Evolutionary conservation across 306 rosid species (phyloP), one percentile per base, ranked within the genome.

Genomic region (Begonia masoniana): DNA sequence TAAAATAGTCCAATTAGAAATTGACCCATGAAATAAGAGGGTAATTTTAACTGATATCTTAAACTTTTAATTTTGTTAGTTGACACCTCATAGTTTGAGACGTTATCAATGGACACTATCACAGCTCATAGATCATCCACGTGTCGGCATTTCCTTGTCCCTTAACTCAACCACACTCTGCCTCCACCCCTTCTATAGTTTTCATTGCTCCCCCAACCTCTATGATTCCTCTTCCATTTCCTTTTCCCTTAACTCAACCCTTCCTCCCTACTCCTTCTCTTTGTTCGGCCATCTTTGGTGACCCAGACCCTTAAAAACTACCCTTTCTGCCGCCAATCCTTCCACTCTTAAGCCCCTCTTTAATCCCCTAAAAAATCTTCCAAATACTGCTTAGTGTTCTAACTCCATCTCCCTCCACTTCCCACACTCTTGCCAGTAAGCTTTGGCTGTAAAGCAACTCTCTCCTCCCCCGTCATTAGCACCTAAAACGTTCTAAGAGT

Each of bases 391-490:
- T 52, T 55, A n/a, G 56, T 10, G 60, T 69, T 8, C 15, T 51
- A 0, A 19, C 52, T 12, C 14, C 54, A 19, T 39, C 45, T 1
- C 48, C 60, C n/a, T 35, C 56, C 4, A 12, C 52, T 43, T 56
- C 79, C 1, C 60, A 57, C 69, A 56, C 87, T 10, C 80, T 83
- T 60, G 62, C 76, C 12, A 71, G 71, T 63, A 89, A 82, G 68
- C 87, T 89, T 17, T 73, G 97, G 89, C 95, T 89, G 64, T 68
- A 94, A 2, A 83, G 92, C 68, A 85, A 77, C 87, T 85, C 67
- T 74, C 78, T 36, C 81, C 78, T 10, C 83, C 74, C 23, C 78
- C 68, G 4, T 56, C 46, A 1, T 62, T 68, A 1, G 46, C 31
- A 3, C n/a, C 49, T 0, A 50, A 59, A 12, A 6, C 36, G 12